A percentile compares a stretch with the other conserved stretches of the same genome.
Conservation (phyloP, 257 asterid species). For the Echites panduratus region DNA sequence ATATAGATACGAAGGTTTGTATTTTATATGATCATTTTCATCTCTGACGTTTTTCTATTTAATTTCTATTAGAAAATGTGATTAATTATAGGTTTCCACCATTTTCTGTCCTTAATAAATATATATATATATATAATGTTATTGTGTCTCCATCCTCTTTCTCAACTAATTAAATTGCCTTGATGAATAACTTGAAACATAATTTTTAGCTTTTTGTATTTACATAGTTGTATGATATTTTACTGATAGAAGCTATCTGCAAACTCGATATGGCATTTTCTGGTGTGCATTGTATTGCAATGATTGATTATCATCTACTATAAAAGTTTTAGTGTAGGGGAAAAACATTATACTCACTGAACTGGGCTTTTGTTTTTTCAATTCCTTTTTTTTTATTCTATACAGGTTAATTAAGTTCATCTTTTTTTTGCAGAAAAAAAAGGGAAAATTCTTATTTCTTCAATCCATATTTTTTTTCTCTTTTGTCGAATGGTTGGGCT, state of each 20-base stretch:
- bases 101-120: neutral
- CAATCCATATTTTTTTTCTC: neutral
- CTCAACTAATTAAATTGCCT: neutral
- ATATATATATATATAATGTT: neutral
- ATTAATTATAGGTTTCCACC: neutral
- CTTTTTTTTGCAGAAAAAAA: too few species aligned
- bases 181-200: neutral
- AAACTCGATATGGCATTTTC: neutral
- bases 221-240: neutral
- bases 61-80: neutral
- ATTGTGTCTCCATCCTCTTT: neutral
- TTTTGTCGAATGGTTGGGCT: neutral
- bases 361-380: neutral
- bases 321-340: constrained; percentile 3
- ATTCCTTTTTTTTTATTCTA: too few species aligned
- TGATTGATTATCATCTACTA: neutral
- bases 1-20: constrained; percentile 74
- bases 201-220: neutral
- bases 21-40: neutral
- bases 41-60: constrained; percentile 6
- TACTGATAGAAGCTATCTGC: neutral
- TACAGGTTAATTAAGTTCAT: too few species aligned
- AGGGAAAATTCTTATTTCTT: neutral
- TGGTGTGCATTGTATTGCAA: neutral
- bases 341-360: too few species aligned